A percentile compares a stretch with the other conserved stretches of the same genome.
phyloP scores from a whole-genome alignment of 2,329 filamentous ascomycete species.

The Paracoccidioides lutzii region DNA sequence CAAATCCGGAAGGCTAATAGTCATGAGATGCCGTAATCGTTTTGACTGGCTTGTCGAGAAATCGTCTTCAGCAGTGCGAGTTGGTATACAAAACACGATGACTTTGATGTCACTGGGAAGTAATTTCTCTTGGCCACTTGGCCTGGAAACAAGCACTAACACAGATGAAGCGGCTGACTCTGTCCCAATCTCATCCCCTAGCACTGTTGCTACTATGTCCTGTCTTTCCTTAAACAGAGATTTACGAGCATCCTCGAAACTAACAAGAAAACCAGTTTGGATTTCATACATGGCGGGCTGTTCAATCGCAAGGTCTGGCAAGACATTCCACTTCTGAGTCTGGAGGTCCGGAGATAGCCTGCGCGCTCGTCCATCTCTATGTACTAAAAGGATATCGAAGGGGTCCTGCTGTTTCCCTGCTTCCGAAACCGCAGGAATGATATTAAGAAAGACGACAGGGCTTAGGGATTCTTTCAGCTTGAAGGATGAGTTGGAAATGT shows the following conservation, averaged over 20 bases:
- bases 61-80: constrained; percentile 13
- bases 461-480: constrained; percentile 26
- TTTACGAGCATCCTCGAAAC: constrained; percentile 31
- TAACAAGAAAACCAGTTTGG: constrained; percentile 25
- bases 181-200: constrained; percentile 20
- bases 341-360: constrained; percentile 29
- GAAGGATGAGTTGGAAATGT: constrained; percentile 29
- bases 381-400: constrained; percentile 31
- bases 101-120: constrained; percentile 25
- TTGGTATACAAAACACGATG: constrained; percentile 28
- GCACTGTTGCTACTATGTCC: constrained; percentile 26
- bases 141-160: constrained; percentile 29
- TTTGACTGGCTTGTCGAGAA: constrained; percentile 20
- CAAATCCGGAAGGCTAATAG: constrained; percentile 22
- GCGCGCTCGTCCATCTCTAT: constrained; percentile 32
- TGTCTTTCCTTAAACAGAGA: constrained; percentile 28
- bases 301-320: constrained; percentile 23
- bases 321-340: constrained; percentile 28
- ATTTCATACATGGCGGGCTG: constrained; percentile 19
- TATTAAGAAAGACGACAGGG: constrained; percentile 27
- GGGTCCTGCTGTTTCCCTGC: constrained; percentile 18
- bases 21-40: constrained; percentile 26
- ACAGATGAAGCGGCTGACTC: constrained; percentile 24
- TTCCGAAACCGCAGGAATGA: constrained; percentile 20
- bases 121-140: constrained; percentile 18